Conservation (phyloP, 192 early-diverging fungal genomes). For the Dispira simplex region DNA sequence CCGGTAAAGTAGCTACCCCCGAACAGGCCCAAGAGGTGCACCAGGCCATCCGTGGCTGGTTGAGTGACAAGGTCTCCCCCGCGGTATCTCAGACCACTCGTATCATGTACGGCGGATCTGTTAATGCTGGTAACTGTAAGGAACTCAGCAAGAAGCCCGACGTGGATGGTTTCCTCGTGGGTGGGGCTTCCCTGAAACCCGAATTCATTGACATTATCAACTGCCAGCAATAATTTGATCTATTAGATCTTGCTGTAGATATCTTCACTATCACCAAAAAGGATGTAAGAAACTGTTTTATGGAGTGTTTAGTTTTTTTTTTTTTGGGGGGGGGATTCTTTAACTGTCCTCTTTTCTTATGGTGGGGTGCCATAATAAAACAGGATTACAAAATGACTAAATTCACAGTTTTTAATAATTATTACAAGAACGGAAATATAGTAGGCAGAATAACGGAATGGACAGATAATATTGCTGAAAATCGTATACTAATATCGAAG, state of each 20-base stretch:
- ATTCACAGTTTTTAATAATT: background rate
- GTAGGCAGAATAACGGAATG: no score
- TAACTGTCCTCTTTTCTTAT: no score
- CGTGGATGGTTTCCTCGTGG: conserved; percentile 98
- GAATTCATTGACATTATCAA: conserved; percentile 62
- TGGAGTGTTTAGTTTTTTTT: background rate
- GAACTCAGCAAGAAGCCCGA: conserved; percentile 72
- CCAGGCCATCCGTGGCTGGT: conserved; percentile 71
- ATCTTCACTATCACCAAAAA: background rate
- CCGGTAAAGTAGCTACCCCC: conserved; percentile 92
- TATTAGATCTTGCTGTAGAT: background rate
- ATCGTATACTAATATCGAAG: no score
- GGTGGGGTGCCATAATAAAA: background rate
- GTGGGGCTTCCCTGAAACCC: conserved; percentile 93
- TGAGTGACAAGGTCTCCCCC: conserved; percentile 65
- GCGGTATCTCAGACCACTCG: conserved; percentile 78
- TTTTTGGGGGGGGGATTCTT: background rate
- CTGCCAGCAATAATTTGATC: conserved; percentile 14
- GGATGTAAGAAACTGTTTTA: background rate
- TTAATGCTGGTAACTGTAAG: conserved; percentile 73
- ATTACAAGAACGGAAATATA: no score
- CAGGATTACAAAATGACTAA: background rate
- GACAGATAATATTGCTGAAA: no score
- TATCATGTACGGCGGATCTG: conserved; percentile 95
- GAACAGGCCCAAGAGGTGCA: conserved; percentile 97